Conservation (phyloP, 1,284 basidiomycete species). For the Marasmius oreades region DNA sequence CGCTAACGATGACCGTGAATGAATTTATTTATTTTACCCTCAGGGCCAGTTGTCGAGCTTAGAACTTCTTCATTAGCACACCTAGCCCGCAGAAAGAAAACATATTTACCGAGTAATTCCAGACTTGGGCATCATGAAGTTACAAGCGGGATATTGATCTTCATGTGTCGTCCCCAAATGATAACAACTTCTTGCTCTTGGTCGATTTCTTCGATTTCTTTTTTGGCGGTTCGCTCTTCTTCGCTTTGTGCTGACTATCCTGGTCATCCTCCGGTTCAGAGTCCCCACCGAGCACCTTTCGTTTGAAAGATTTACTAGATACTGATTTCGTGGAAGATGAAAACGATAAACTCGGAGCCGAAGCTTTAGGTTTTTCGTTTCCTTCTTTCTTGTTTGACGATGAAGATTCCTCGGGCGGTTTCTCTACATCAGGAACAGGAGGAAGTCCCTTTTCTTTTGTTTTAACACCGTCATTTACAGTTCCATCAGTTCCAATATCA, state of each 20-base stretch:
- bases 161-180: conserved; percentile 23
- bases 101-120: too few species aligned
- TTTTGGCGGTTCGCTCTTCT: conserved; percentile 17
- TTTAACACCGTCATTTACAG: background rate
- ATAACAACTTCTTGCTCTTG: conserved; percentile 26
- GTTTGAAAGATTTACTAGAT: conserved; percentile 18
- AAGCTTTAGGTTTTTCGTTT: conserved; percentile 23
- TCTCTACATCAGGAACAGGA: conserved; percentile 28
- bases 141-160: too few species aligned
- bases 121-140: too few species aligned
- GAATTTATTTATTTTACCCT: too few species aligned
- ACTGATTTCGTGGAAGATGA: conserved; percentile 24
- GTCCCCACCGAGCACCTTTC: conserved; percentile 21
- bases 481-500: background rate
- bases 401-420: conserved; percentile 6
- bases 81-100: too few species aligned
- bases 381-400: conserved; percentile 32
- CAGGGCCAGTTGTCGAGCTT: too few species aligned
- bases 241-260: conserved; percentile 7
- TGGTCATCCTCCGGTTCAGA: conserved; percentile 13
- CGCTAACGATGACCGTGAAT: too few species aligned
- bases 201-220: conserved; percentile 27
- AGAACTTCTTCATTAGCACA: too few species aligned
- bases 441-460: conserved; percentile 46
- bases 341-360: conserved; percentile 24